phyloP scores from a whole-genome alignment of 2,329 filamentous ascomycete species.

The Neofusicoccum parvum region DNA sequence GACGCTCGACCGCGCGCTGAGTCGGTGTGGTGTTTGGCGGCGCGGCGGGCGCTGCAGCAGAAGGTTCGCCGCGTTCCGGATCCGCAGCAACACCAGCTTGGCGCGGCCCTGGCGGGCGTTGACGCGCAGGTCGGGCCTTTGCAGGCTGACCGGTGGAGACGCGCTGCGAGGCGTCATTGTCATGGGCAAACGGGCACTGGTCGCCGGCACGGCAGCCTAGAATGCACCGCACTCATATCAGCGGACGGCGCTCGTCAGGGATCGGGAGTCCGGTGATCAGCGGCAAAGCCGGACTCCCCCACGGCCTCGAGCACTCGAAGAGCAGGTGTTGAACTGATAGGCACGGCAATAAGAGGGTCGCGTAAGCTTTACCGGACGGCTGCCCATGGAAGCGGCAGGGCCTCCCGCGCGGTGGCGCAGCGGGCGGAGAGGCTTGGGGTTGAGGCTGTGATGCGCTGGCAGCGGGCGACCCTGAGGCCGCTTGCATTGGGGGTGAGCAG shows the following conservation, averaged over 20 bases:
- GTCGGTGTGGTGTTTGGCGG: conserved; percentile 27
- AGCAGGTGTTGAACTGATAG: neutral
- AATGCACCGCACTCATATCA: conserved; percentile 14
- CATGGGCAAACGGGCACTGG: conserved; percentile 55
- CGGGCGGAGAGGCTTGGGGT: conserved; percentile 30
- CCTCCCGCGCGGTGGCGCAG: conserved; percentile 32
- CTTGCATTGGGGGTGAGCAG: conserved; percentile 8
- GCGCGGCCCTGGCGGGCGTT: conserved; percentile 1
- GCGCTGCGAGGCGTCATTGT: conserved; percentile 41
- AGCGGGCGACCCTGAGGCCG: conserved; percentile 13
- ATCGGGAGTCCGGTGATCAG: conserved; percentile 11
- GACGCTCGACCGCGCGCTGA: conserved; percentile 61
- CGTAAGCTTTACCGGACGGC: conserved; percentile 40
- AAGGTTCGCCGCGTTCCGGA: conserved; percentile 17
- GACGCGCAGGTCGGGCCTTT: conserved; percentile 12
- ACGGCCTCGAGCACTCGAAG: neutral
- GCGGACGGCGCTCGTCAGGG: neutral
- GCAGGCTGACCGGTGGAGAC: neutral
- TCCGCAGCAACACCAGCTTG: conserved; percentile 20
- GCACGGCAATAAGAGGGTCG: conserved; percentile 7
- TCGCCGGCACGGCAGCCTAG: conserved; percentile 56
- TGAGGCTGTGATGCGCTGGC: conserved; percentile 31
- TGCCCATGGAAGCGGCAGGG: conserved; percentile 43
- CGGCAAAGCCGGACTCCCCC: neutral
- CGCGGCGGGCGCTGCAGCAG: conserved; percentile 8